These are phyloP conservation scores for Chlorella sp. DNA, from an alignment of 139 green algal species.

Conservation along the genomic window DNA sequence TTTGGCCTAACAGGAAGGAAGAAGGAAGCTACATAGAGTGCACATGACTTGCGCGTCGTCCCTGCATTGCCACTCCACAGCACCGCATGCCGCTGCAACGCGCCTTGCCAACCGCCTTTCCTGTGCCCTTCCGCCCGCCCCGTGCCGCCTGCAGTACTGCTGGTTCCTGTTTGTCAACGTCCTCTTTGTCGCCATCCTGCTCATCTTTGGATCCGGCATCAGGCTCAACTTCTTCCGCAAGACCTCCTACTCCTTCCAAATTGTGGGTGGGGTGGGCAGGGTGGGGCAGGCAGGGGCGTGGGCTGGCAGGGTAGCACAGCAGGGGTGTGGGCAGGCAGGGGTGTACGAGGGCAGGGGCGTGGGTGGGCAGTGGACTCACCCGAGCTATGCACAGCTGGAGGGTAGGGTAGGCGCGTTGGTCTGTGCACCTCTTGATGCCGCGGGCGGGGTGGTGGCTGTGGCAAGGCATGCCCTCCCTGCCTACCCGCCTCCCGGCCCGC, in stretches of 20 bases:
- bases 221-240: slow-evolving; percentile 86
- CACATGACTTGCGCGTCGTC: background rate
- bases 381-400: too few species aligned
- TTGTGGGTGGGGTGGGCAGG: background rate
- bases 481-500: too few species aligned
- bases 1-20: too few species aligned
- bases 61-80: background rate
- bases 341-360: too few species aligned
- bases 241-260: slow-evolving; percentile 66
- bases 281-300: background rate
- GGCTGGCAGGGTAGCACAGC: too few species aligned
- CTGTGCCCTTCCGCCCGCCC: too few species aligned
- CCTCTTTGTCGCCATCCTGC: slow-evolving; percentile 85
- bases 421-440: too few species aligned
- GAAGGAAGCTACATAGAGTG: background rate
- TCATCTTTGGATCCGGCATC: slow-evolving; percentile 75
- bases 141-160: slow-evolving; percentile 64
- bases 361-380: too few species aligned
- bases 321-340: background rate
- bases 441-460: too few species aligned
- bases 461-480: too few species aligned
- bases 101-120: background rate
- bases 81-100: too few species aligned
- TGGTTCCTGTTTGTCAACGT: slow-evolving; percentile 83
- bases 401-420: too few species aligned